These are phyloP conservation scores for Tilletia indica DNA, from an alignment of 1,284 basidiomycete genomes.

Conservation along the genomic window DNA sequence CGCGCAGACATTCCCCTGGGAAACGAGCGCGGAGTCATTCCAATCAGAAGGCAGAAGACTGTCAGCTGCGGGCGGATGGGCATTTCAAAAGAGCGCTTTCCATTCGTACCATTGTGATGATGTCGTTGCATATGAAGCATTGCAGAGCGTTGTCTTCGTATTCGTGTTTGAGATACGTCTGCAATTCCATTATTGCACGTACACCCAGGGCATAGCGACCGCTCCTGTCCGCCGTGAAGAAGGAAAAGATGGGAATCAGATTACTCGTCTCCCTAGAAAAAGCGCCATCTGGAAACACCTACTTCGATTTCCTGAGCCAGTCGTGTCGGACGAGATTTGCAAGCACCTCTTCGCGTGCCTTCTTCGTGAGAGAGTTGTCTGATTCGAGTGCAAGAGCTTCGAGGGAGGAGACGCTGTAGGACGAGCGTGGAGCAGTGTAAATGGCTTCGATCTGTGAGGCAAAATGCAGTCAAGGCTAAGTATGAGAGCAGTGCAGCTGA, in stretches of 20 bases:
- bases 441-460: constrained; percentile 74
- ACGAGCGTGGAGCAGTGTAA: constrained; percentile 71
- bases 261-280: neutral
- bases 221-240: constrained; percentile 26
- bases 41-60: neutral
- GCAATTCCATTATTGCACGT: constrained; percentile 72
- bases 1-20: constrained; percentile 10
- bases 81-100: neutral
- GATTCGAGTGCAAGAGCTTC: constrained; percentile 62
- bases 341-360: constrained; percentile 15
- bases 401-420: constrained; percentile 72
- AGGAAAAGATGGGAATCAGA: neutral
- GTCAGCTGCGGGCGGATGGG: neutral
- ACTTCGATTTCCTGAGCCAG: constrained; percentile 76
- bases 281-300: constrained; percentile 47
- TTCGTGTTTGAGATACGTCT: constrained; percentile 70
- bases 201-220: constrained; percentile 75
- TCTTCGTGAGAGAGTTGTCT: constrained; percentile 63
- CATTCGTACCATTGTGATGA: neutral
- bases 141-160: constrained; percentile 57
- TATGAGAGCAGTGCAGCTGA: neutral
- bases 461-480: too few relatives aligned
- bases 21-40: neutral
- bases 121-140: constrained; percentile 14
- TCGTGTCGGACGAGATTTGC: constrained; percentile 65